Base-by-base conservation (phyloP, 2,329 filamentous ascomycete species). In the Pseudocercospora macadamiae region DNA sequence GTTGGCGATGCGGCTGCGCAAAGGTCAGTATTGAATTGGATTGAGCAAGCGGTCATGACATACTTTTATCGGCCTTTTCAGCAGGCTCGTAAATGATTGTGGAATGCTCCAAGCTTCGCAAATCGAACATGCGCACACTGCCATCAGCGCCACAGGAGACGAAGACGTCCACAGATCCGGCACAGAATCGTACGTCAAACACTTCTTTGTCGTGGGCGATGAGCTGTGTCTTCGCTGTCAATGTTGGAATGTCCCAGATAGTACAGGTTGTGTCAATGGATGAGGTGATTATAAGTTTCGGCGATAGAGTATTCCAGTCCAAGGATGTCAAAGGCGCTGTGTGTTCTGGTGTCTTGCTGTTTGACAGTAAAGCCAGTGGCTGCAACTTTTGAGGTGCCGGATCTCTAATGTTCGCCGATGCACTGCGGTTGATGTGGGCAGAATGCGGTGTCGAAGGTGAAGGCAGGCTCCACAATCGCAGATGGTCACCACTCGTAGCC, bases 181-280 rank as follows among this genome's bases (percentile, higher is more conserved):
- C 95, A 77, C 95, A 99, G 77, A 99, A 99, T 18, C 95, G 88
- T 48, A 99, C 95, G 73, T 99, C 95, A 71, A 96, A 99, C 4
- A 99, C 95, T 76, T 99, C 95, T 76, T 97, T 97, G 78, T 99
- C 95, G 74, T 99, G 95, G 18, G 95, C 95, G 76, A 99, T 99
- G 45, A 99, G 81, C 74, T 99, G 95, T 1, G 95, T 99, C 78
- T 99, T 99, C 53, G 95, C 95, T 0, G 95, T 99, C 63, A 99
- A 81, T 1, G 95, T 97, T 3, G 95, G 95, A 56, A 99, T 99
- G 74, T 99, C 95, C 95, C 95, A 99, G 66, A 99, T 99, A 3
- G 95, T 99, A 77, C 95, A 99, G 4, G 95, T 99, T 1, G 95
- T 99, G 73, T 99, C 95, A 71, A 99, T 99, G 74, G 93, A 97